Base-by-base conservation (phyloP, 352 stramenopile species). In the Pythium plurisporium region DNA sequence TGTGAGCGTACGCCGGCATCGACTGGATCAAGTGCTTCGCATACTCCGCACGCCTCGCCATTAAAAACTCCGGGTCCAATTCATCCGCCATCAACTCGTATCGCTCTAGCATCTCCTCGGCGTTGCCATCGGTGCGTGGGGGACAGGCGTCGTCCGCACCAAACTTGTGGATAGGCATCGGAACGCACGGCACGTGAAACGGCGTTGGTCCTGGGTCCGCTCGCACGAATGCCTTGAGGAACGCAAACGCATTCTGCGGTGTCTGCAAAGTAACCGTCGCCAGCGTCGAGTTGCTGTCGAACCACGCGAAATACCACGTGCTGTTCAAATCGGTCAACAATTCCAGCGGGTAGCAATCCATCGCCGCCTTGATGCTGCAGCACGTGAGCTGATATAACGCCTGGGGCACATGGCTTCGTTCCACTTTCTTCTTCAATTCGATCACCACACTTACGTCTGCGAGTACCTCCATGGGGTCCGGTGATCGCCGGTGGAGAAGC, bases 21-120 rank as follows among this genome's bases (percentile, higher is more conserved):
- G 33, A 38, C 15, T 38, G 33, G 14, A 45, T 22, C 38, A 45
- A 45, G 14, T 64, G 58, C n/a, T 66, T 53, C 7, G 44, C 59
- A 63, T 74, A 74, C 47, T 72, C 59, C 22, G 63, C 62, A 19
- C 62, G 25, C 25, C 63, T 72, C 41, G 15, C 63, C 55, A 48
- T 57, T 0, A 69, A 30, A 51, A 74, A 72, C 43, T 69, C 55
- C 31, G 62, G 56, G 46, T 72, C 52, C 49, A 74, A 27, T 34
- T 46, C 67, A 45, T 72, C 67, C 12, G 63, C 59, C 61, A 68
- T 68, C 19, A 68, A 48, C 19, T 68, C 61, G 47, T 63, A 64
- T 58, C 52, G 34, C 25, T 63, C 56, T 52, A 74, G 69, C 63
- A 74, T 69, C 25, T 74, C 59, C 8, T 65, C 63, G 27, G 63